Conservation (phyloP, 257 asterid species). For the Ophiorrhiza pumila region DNA sequence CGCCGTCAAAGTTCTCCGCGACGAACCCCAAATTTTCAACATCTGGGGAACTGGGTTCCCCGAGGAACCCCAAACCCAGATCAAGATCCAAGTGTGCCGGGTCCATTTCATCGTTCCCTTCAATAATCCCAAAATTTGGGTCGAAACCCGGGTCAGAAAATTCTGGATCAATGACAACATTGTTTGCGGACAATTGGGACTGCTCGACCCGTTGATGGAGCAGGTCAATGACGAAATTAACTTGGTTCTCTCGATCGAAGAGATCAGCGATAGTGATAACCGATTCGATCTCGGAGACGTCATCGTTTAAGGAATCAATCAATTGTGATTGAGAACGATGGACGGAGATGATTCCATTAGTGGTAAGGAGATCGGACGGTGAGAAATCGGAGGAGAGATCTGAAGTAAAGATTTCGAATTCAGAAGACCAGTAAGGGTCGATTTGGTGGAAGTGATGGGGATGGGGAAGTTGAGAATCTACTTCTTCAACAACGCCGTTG, state of each 20-base stretch:
- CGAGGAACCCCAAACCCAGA: constrained; percentile 28
- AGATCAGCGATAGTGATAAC: constrained; percentile 21
- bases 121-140: constrained; percentile 18
- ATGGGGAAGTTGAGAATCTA: background rate
- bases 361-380: constrained; percentile 7
- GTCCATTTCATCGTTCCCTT: constrained; percentile 23
- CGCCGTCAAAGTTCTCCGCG: constrained; percentile 23
- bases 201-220: constrained; percentile 40
- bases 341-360: constrained; percentile 9
- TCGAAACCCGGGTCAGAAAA: constrained; percentile 20
- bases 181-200: constrained; percentile 22
- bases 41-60: constrained; percentile 9
- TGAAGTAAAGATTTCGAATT: constrained; percentile 24
- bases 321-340: background rate
- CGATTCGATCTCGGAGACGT: constrained; percentile 22
- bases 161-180: constrained; percentile 14
- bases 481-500: constrained; percentile 14
- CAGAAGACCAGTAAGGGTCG: constrained; percentile 26
- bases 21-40: constrained; percentile 19
- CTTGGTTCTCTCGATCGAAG: constrained; percentile 31
- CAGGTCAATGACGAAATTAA: constrained; percentile 39
- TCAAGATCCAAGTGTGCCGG: constrained; percentile 24
- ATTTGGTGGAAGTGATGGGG: background rate
- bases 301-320: constrained; percentile 11
- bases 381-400: constrained; percentile 25